A percentile compares a stretch with the other conserved stretches of the same genome.
Conservation (phyloP, 495 filamentous ascomycete genomes). For the Geoglossum glabrum region DNA sequence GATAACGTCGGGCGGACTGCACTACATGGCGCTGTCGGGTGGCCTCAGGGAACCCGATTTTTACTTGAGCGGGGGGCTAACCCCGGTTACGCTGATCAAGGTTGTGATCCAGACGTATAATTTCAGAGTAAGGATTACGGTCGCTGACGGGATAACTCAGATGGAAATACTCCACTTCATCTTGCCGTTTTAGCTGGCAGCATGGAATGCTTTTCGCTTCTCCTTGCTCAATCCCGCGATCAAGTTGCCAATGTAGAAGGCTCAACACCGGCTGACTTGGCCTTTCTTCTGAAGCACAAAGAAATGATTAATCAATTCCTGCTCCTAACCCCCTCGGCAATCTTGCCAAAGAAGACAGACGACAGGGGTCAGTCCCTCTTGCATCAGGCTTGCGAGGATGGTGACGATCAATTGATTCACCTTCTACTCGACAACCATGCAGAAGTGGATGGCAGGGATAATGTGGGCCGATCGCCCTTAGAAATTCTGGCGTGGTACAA, state of each 20-base stretch:
- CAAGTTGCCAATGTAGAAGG: background rate
- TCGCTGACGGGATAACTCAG: background rate
- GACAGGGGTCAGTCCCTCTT: background rate
- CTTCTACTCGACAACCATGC: background rate
- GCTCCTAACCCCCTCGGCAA: background rate
- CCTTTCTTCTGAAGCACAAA: background rate
- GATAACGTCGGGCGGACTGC: background rate
- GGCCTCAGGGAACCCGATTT: background rate
- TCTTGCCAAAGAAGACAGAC: background rate
- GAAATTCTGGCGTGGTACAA: background rate
- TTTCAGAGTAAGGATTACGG: background rate
- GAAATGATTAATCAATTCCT: background rate
- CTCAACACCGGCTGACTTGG: background rate
- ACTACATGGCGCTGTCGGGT: background rate
- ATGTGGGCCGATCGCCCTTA: background rate
- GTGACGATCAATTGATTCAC: background rate
- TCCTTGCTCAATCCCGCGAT: background rate
- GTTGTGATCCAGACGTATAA: background rate
- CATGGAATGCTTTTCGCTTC: background rate
- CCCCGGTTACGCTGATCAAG: background rate
- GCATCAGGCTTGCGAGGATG: background rate
- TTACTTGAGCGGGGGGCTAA: background rate
- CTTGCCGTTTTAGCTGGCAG: background rate
- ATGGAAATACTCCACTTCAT: background rate
- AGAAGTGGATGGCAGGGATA: background rate